Evolutionary conservation across 2,329 filamentous ascomycete genomes (phyloP), one percentile per base, ranked within the genome.

Genomic region (Colletotrichum phormii): DNA sequence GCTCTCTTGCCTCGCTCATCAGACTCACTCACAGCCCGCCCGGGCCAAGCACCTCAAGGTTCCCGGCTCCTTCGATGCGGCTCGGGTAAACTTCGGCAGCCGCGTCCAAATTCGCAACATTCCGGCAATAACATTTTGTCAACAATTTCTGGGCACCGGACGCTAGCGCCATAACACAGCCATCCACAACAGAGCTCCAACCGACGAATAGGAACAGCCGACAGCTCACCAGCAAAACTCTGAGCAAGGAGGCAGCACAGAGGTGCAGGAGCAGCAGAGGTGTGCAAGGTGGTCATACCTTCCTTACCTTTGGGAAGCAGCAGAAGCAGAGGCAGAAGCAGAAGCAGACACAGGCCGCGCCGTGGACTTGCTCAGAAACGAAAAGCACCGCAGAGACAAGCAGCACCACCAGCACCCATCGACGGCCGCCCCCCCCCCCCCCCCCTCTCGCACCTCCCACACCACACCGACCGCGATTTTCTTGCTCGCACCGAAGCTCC

Each of bases 81-180:
- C 51, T n/a, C 72, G 74, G 72, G 60, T 66, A 42, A 65, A 72
- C 74, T 65, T 69, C 74, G 72, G 74, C 42, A 51, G 22, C 42
- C 18, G n/a, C 31, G 7, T 24, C 13, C 2, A 42, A 37, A 12
- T 15, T 42, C 37, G 37, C 37, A 42, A 53, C 64, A 74, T 75
- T 74, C 64, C 64, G 54, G 46, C 72, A 58, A 71, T 72, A 74
- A 72, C 72, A 74, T 49, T 31, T 22, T 55, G 68, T 70, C 64
- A 66, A 66, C 24, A 49, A 72, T 59, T 55, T 59, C 62, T 67
- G 72, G 57, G 60, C 49, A 66, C 49, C 57, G 24, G 37, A 13
- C 67, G 74, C 72, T 75, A 75, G 67, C 68, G 72, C 64, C 53
- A 74, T 69, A 75, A 75, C 74, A 75, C 42, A 70, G 49, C 70